phyloP scores from a whole-genome alignment of 169 alveolate genomes.

The Cryptosporidium parvum region DNA sequence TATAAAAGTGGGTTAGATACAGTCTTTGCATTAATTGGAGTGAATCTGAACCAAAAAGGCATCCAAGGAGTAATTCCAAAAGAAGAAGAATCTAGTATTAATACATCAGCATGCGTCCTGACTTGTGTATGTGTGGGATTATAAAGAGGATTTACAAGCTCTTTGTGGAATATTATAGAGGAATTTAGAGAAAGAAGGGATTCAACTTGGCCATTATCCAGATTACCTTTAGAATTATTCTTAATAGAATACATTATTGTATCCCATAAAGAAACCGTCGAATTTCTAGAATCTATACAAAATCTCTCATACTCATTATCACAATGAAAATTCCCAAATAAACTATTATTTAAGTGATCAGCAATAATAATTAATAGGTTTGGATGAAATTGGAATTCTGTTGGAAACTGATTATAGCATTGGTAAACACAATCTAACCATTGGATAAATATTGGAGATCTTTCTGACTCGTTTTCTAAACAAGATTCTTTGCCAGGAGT shows the following conservation, averaged over 20 bases:
- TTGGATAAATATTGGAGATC: constrained; percentile 90
- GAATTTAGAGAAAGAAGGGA: constrained; percentile 12
- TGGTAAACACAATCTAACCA: constrained; percentile 88
- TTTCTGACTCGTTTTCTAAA: constrained; percentile 81
- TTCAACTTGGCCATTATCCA: neutral
- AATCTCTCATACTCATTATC: constrained; percentile 77
- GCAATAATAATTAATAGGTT: constrained; percentile 82
- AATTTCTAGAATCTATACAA: constrained; percentile 3
- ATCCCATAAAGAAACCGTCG: constrained; percentile 59
- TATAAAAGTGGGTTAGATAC: constrained; percentile 12
- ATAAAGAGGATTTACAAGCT: constrained; percentile 42
- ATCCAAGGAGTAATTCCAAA: constrained; percentile 56
- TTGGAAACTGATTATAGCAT: constrained; percentile 85
- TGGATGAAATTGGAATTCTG: constrained; percentile 86
- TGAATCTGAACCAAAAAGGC: constrained; percentile 54
- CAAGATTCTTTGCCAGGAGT: constrained; percentile 78
- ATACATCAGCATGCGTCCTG: constrained; percentile 4
- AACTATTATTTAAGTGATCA: constrained; percentile 80
- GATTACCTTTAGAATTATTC: neutral
- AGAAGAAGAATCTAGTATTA: constrained; percentile 41
- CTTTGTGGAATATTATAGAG: constrained; percentile 3
- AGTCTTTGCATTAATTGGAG: constrained; percentile 25
- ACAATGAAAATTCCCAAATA: constrained; percentile 88
- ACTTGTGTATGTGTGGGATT: neutral
- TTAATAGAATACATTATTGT: neutral